These are phyloP conservation scores for Solanum hybrid DNA, from an alignment of 305 asterid genomes.

Conservation along the genomic window DNA sequence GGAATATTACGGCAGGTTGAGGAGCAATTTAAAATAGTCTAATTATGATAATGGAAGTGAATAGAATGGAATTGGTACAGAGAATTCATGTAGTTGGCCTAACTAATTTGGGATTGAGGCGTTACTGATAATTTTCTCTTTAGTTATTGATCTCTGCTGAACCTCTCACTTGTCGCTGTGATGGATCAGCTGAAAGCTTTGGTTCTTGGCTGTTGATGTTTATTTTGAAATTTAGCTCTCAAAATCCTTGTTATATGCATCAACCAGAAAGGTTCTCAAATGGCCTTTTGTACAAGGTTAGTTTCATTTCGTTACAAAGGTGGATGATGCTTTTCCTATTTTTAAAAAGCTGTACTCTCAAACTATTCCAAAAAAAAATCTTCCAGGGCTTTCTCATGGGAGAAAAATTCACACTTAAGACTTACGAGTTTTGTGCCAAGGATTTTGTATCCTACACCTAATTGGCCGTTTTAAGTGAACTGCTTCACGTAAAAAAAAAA, in stretches of 20 bases:
- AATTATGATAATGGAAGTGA: not conserved
- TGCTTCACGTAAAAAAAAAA: not conserved
- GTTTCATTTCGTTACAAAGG: slow-evolving; percentile 48
- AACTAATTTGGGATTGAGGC: not conserved
- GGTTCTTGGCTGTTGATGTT: not conserved
- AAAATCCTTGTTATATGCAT: slow-evolving; percentile 23
- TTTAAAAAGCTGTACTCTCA: slow-evolving; percentile 80
- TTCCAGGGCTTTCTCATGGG: slow-evolving; percentile 25
- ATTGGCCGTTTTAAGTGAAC: not conserved
- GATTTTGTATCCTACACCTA: not conserved
- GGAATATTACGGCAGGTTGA: not conserved
- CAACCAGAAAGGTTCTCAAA: slow-evolving; percentile 39
- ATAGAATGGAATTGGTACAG: not conserved
- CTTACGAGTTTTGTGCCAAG: not conserved
- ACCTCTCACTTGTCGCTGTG: not conserved
- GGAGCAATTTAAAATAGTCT: not conserved
- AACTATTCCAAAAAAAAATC: slow-evolving; percentile 28
- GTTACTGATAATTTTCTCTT: not conserved
- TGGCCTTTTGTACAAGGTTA: slow-evolving; percentile 76
- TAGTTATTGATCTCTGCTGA: not conserved
- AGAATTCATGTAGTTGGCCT: not conserved
- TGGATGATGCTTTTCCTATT: slow-evolving; percentile 50
- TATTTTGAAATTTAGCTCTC: not conserved
- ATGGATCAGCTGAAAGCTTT: not conserved
- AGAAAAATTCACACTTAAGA: not conserved